Evolutionary conservation across 2,329 filamentous ascomycete species (phyloP).

Genomic region (Byssoonygena ceratinophila): DNA sequence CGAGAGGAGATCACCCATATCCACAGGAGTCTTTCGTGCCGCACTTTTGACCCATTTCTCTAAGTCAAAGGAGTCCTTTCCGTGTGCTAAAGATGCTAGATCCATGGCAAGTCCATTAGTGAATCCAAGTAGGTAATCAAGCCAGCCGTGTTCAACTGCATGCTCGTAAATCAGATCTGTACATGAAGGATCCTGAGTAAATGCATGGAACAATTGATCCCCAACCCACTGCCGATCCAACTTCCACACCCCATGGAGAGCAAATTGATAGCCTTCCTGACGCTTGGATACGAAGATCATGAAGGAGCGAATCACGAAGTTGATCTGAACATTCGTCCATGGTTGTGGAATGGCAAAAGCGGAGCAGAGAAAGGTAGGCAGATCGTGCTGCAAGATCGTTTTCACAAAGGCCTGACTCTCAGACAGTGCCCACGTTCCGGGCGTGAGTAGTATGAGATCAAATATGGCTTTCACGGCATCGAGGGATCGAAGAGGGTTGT

Average conservation of each 20-base stretch:
- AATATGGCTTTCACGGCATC: slow-evolving; percentile 65
- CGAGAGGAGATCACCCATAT: slow-evolving; percentile 60
- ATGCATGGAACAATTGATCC: slow-evolving; percentile 64
- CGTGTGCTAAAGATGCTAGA: slow-evolving; percentile 73
- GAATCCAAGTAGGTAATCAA: slow-evolving; percentile 67
- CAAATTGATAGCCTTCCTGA: slow-evolving; percentile 70
- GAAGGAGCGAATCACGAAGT: slow-evolving; percentile 47
- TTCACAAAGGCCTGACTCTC: slow-evolving; percentile 50
- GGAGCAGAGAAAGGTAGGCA: slow-evolving; percentile 43
- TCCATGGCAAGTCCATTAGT: slow-evolving; percentile 80
- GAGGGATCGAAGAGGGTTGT: slow-evolving; percentile 78
- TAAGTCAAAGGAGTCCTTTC: slow-evolving; percentile 67
- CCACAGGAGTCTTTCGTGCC: slow-evolving; percentile 50
- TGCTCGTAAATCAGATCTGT: slow-evolving; percentile 66
- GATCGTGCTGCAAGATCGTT: slow-evolving; percentile 47
- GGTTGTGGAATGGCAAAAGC: slow-evolving; percentile 40
- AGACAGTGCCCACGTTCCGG: slow-evolving; percentile 46
- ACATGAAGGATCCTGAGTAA: slow-evolving; percentile 58
- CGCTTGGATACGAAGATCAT: slow-evolving; percentile 72
- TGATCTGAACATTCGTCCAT: slow-evolving; percentile 41
- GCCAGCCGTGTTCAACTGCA: slow-evolving; percentile 70
- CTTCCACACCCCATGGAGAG: slow-evolving; percentile 82
- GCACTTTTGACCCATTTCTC: slow-evolving; percentile 68
- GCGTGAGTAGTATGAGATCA: slow-evolving; percentile 50
- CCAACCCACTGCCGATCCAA: slow-evolving; percentile 83